Conservation (phyloP, 2,329 filamentous ascomycete genomes). For the Orbilia javanica region DNA sequence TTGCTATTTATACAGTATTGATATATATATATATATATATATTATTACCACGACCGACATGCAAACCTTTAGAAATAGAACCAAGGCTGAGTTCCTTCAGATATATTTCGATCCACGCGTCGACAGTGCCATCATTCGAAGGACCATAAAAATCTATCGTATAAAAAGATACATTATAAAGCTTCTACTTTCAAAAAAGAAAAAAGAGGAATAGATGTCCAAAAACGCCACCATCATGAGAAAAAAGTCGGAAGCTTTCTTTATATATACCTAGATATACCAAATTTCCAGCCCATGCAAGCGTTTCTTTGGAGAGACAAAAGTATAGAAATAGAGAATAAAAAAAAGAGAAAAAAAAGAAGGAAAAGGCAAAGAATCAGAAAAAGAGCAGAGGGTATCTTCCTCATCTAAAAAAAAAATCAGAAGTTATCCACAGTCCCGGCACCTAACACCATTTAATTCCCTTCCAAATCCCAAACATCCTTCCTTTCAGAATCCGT, state of each 20-base stretch:
- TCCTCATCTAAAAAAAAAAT: slow-evolving; percentile 37
- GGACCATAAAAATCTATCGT: slow-evolving; percentile 21
- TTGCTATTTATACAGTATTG: neutral
- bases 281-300: slow-evolving; percentile 43
- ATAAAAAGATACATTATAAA: slow-evolving; percentile 24
- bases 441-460: slow-evolving; percentile 37
- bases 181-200: slow-evolving; percentile 22
- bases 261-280: slow-evolving; percentile 40
- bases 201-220: slow-evolving; percentile 7
- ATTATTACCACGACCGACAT: no score
- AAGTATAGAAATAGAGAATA: slow-evolving; percentile 21
- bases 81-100: no score
- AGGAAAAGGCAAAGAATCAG: slow-evolving; percentile 40
- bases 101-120: neutral
- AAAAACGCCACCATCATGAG: slow-evolving; percentile 46
- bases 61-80: no score
- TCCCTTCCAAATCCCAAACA: slow-evolving; percentile 42
- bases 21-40: no score
- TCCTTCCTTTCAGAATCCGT: slow-evolving; percentile 60
- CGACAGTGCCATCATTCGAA: neutral
- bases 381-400: slow-evolving; percentile 53
- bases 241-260: slow-evolving; percentile 25
- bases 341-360: slow-evolving; percentile 32
- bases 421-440: slow-evolving; percentile 30
- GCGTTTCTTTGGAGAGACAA: slow-evolving; percentile 37